These are phyloP conservation scores for Niebla homalea DNA, from an alignment of 495 filamentous ascomycete species.

Conservation along the genomic window DNA sequence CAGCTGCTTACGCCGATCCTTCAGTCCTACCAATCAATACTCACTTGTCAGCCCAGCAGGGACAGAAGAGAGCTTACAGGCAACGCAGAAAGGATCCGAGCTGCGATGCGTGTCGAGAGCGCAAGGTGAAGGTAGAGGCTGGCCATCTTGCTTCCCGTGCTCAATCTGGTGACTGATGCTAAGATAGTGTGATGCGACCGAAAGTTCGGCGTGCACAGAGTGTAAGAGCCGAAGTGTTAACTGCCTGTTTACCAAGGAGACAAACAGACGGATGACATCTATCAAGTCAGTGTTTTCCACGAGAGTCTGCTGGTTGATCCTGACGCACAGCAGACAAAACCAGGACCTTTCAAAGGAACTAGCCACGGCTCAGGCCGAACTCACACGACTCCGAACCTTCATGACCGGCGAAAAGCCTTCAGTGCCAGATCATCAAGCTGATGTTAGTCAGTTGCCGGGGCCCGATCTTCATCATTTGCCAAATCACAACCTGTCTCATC, in stretches of 20 bases:
- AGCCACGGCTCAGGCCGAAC: constrained; percentile 55
- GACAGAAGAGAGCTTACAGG: constrained; percentile 87
- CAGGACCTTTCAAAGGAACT: constrained; percentile 95
- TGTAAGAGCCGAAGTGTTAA: constrained; percentile 90
- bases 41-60: constrained; percentile 33
- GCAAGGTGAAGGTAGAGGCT: constrained; percentile 75
- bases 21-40: constrained; percentile 29
- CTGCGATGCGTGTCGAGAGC: constrained; percentile 92
- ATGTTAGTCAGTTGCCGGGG: constrained; percentile 5
- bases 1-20: constrained; percentile 21
- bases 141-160: neutral
- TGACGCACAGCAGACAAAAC: constrained; percentile 48
- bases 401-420: constrained; percentile 3
- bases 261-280: constrained; percentile 95
- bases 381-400: constrained; percentile 53
- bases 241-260: constrained; percentile 98
- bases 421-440: neutral
- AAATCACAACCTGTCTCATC: constrained; percentile 37
- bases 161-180: constrained; percentile 9
- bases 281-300: constrained; percentile 58
- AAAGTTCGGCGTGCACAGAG: constrained; percentile 89
- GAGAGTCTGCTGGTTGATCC: constrained; percentile 10
- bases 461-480: constrained; percentile 30
- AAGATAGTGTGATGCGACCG: constrained; percentile 78
- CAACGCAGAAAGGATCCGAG: constrained; percentile 93